These are phyloP conservation scores for Solanum hybrid DNA, from an alignment of 305 asterid genomes.

Conservation along the genomic window DNA sequence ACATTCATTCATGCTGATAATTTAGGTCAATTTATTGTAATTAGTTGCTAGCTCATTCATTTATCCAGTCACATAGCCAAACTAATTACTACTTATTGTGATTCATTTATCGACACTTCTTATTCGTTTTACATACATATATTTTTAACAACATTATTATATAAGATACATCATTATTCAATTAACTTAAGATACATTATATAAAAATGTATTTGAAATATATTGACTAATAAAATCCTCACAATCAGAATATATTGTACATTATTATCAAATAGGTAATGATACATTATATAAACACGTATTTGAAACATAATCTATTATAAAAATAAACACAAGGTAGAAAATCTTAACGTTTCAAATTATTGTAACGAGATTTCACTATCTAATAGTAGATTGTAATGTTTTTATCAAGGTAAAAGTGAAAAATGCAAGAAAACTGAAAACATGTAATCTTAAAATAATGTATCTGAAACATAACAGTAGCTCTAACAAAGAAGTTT, in stretches of 20 bases:
- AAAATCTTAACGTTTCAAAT: not conserved
- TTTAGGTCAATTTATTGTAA: too few species aligned
- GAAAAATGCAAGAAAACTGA: not conserved
- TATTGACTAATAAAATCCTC: accelerated
- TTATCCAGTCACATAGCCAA: too few species aligned
- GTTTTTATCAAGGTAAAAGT: not conserved
- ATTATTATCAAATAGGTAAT: not conserved
- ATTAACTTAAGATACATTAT: not conserved
- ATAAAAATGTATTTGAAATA: too few species aligned
- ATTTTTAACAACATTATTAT: too few species aligned
- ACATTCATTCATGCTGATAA: too few species aligned
- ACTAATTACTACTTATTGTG: too few species aligned
- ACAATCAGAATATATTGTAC: not conserved
- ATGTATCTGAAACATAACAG: not conserved
- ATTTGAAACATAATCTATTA: not conserved
- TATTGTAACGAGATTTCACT: not conserved
- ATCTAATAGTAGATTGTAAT: not conserved
- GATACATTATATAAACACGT: not conserved
- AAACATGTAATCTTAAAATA: not conserved
- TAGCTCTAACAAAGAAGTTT: not conserved
- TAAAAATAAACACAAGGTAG: not conserved
- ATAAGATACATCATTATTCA: too few species aligned
- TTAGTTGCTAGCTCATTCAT: too few species aligned
- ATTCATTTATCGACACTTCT: too few species aligned
- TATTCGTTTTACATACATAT: too few species aligned